Evolutionary conservation across 208 protist genomes (phyloP).

Genomic region (Trypanosoma conorhini): DNA sequence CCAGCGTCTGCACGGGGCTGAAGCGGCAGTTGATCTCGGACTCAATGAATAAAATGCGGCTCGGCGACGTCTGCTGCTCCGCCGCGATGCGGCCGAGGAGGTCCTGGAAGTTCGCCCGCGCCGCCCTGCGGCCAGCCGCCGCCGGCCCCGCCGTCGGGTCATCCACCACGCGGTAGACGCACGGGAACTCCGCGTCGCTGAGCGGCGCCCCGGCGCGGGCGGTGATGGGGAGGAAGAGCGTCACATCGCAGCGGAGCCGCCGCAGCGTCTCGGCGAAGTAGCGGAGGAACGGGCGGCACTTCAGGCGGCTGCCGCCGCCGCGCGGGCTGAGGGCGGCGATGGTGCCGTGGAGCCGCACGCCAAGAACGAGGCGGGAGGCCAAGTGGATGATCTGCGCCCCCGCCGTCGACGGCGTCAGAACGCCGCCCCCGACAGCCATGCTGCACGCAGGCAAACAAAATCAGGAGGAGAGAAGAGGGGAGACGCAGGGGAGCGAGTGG

Average conservation of each 20-base stretch:
- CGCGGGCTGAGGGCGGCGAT: conserved; percentile 50
- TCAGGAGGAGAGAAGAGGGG: neutral
- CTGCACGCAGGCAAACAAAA: neutral
- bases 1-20: conserved; percentile 58
- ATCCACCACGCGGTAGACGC: conserved; percentile 46
- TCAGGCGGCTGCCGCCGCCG: conserved; percentile 31
- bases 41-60: conserved; percentile 81
- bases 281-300: conserved; percentile 65
- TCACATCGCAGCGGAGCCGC: conserved; percentile 68
- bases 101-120: conserved; percentile 61
- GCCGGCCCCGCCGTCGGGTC: conserved; percentile 29
- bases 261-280: conserved; percentile 71
- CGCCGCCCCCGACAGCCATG: conserved; percentile 8
- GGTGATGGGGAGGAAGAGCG: conserved; percentile 42
- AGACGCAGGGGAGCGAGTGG: neutral
- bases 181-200: conserved; percentile 44
- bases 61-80: conserved; percentile 31
- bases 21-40: conserved; percentile 84
- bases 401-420: conserved; percentile 11
- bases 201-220: conserved; percentile 22
- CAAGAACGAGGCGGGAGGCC: conserved; percentile 49
- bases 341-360: conserved; percentile 69
- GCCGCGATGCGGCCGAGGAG: conserved; percentile 47
- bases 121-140: neutral
- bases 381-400: conserved; percentile 27